phyloP scores from a whole-genome alignment of 345 rosid species.

The Aethionema arabicum region DNA sequence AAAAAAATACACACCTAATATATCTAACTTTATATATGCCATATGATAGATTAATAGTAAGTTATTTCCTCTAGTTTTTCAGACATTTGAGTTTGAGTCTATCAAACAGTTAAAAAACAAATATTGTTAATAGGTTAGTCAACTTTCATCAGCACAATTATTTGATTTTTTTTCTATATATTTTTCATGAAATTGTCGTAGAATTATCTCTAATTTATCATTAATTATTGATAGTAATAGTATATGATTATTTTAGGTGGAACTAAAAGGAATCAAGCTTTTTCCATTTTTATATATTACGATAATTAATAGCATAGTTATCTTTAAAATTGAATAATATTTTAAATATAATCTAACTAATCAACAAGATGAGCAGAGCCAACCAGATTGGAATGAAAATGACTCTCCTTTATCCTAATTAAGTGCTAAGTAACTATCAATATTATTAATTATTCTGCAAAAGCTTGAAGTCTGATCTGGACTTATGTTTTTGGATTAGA shows the following conservation, averaged over 20 bases:
- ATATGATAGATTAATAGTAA: too few relatives aligned
- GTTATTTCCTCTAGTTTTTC: too few relatives aligned
- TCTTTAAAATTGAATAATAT: neutral
- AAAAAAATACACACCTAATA: too few relatives aligned
- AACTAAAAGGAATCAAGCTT: neutral
- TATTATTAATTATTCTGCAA: too few relatives aligned
- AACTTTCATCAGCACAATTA: too few relatives aligned
- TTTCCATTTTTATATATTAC: slow-evolving; percentile 14
- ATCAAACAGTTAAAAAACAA: too few relatives aligned
- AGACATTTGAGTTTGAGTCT: too few relatives aligned
- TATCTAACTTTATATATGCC: too few relatives aligned
- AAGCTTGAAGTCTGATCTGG: too few relatives aligned
- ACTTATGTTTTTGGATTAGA: too few relatives aligned
- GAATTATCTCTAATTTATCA: neutral
- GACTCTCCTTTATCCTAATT: neutral
- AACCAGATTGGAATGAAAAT: slow-evolving; percentile 15
- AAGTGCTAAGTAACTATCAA: slow-evolving; percentile 7
- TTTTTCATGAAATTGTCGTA: slow-evolving; percentile 8
- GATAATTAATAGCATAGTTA: neutral
- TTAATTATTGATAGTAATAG: neutral
- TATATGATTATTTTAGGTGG: too few relatives aligned
- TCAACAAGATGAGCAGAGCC: slow-evolving; percentile 17
- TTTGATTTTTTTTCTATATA: neutral
- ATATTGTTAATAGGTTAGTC: too few relatives aligned
- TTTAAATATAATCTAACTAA: slow-evolving; percentile 11